A percentile compares a stretch with the other conserved stretches of the same genome.
phyloP scores from a whole-genome alignment of 352 stramenopile genomes.

The Globisporangium ultimum region DNA sequence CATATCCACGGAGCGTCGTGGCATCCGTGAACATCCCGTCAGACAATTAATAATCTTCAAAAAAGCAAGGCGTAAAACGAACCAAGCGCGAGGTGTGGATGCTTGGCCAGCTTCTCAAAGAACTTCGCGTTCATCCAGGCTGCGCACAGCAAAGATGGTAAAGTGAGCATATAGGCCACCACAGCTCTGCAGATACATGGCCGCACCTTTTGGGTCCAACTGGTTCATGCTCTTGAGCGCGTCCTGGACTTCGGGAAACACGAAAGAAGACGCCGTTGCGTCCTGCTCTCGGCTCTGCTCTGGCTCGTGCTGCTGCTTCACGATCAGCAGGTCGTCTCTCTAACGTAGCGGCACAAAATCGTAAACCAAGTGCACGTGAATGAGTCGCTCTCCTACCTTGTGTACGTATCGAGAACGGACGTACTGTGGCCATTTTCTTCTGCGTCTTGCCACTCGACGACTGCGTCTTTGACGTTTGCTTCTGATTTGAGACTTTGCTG shows the following conservation, averaged over 20 bases:
- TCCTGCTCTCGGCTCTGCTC: not conserved
- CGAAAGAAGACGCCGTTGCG: conserved; percentile 23
- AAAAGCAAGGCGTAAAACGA: conserved; percentile 1
- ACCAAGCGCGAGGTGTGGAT: conserved; percentile 58
- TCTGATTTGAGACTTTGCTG: not conserved
- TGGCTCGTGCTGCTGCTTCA: conserved; percentile 9
- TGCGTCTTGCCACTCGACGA: conserved; percentile 8
- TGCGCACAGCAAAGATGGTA: conserved; percentile 9
- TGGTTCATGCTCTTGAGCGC: conserved; percentile 58
- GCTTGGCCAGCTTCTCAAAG: conserved; percentile 60
- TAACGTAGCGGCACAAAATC: conserved; percentile 9
- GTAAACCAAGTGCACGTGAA: not conserved
- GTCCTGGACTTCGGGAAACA: conserved; percentile 76
- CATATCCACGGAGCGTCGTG: not conserved
- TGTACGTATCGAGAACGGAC: not conserved
- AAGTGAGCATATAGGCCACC: no score
- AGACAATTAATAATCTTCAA: not conserved
- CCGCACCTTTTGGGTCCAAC: conserved; percentile 58
- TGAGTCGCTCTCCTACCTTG: no score
- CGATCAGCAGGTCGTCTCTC: conserved; percentile 38
- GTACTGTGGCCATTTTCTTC: conserved; percentile 9
- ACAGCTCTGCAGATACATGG: not conserved
- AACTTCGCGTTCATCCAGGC: conserved; percentile 78
- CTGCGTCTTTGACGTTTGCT: not conserved
- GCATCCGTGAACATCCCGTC: conserved; percentile 1